Evolutionary conservation across 441 rosid species (phyloP).

Genomic region (Bocquillonia castaneifolia): DNA sequence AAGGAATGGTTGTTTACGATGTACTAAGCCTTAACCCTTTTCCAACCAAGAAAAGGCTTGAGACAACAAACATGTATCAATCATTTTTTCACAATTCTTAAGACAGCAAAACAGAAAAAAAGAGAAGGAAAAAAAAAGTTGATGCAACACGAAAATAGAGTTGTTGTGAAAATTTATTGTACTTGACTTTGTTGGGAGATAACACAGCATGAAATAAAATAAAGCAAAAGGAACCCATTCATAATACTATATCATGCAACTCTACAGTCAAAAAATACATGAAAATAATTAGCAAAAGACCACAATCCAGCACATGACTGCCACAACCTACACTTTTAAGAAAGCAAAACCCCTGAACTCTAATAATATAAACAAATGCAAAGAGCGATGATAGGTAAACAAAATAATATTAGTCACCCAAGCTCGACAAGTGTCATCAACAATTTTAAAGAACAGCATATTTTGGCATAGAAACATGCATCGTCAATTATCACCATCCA

Average conservation of each 20-base stretch:
- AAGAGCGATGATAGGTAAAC: not conserved
- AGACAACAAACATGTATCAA: not conserved
- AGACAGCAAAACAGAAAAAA: not conserved
- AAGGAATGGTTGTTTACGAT: not conserved
- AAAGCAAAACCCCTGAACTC: not conserved
- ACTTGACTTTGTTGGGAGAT: not conserved
- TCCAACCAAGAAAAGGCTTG: not conserved
- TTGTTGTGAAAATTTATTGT: not conserved
- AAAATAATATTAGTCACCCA: not conserved
- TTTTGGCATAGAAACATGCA: constrained; percentile 5
- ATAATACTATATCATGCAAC: not conserved
- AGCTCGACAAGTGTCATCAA: not conserved
- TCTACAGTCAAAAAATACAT: not conserved
- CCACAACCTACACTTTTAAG: not conserved
- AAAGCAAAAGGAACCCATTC: not conserved
- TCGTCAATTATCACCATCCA: constrained; percentile 4
- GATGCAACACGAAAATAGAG: not conserved
- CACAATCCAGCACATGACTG: not conserved
- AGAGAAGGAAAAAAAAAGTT: not conserved
- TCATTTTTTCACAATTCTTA: not conserved
- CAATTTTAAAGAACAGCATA: not conserved
- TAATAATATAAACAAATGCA: not conserved
- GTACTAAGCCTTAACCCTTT: not conserved
- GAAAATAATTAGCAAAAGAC: not conserved
- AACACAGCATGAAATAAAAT: not conserved